Evolutionary conservation across 805 yeast genomes (phyloP).

Genomic region (Cyberlindnera subsufficiens): DNA sequence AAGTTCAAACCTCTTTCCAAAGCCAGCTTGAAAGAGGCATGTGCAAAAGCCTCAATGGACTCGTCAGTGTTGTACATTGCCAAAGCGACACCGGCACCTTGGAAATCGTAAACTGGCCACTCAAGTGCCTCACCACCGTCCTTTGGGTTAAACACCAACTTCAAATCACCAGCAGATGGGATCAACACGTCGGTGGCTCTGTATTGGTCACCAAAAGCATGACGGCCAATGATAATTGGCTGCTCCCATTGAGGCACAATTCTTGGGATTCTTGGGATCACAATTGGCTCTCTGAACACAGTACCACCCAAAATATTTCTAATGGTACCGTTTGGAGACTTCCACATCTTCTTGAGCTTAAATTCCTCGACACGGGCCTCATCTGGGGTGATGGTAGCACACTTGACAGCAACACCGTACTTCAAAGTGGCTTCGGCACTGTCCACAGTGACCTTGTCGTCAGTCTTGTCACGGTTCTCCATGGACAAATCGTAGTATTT

Average conservation of each 20-base stretch:
- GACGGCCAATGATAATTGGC: slow-evolving; percentile 96
- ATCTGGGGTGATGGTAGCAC: slow-evolving; percentile 98
- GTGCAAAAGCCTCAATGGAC: slow-evolving; percentile 88
- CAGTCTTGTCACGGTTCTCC: slow-evolving; percentile 78
- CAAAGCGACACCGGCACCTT: slow-evolving; percentile 69
- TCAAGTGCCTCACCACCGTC: slow-evolving; percentile 51
- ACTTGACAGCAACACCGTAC: slow-evolving; percentile 90
- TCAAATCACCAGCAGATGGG: slow-evolving; percentile 74
- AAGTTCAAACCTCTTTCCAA: slow-evolving; percentile 70
- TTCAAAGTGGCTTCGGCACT: slow-evolving; percentile 86
- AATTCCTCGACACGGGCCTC: slow-evolving; percentile 94
- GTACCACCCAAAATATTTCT: slow-evolving; percentile 95
- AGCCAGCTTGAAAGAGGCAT: slow-evolving; percentile 85
- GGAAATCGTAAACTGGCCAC: slow-evolving; percentile 62
- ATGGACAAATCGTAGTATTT: slow-evolving; percentile 90
- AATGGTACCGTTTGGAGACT: slow-evolving; percentile 94
- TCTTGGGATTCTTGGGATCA: slow-evolving; percentile 82
- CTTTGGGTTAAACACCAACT: slow-evolving; percentile 68
- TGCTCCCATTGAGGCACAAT: slow-evolving; percentile 89
- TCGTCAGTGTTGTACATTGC: slow-evolving; percentile 96
- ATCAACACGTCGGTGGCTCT: slow-evolving; percentile 83
- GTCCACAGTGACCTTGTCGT: slow-evolving; percentile 83
- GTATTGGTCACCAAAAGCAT: slow-evolving; percentile 96
- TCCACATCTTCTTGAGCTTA: slow-evolving; percentile 92
- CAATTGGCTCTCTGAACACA: slow-evolving; percentile 94